Conservation (phyloP, 2,329 filamentous ascomycete species). For the Aspergillus sp. region DNA sequence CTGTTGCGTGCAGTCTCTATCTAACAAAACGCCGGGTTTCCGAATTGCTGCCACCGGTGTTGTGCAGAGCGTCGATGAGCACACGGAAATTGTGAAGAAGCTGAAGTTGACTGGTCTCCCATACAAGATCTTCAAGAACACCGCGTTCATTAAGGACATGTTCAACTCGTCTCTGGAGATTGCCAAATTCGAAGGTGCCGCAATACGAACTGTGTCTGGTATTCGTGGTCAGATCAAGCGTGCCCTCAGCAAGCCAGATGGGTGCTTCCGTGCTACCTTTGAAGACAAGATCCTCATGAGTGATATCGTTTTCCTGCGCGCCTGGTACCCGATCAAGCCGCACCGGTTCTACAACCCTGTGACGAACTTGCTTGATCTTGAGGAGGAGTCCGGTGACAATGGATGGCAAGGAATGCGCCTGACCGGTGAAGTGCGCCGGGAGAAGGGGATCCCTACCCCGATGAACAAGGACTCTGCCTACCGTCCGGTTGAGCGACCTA, state of each 20-base stretch:
- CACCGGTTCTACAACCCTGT: conserved; percentile 97
- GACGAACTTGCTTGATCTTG: conserved; percentile 75
- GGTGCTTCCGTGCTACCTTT: conserved; percentile 93
- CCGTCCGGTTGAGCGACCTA: conserved; percentile 57
- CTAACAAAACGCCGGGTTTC: conserved; percentile 81
- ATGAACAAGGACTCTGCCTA: conserved; percentile 82
- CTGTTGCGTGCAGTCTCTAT: conserved; percentile 87
- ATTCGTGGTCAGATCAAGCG: conserved; percentile 96
- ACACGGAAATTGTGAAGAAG: conserved; percentile 98
- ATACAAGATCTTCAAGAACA: conserved; percentile 99
- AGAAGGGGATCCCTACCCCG: conserved; percentile 71
- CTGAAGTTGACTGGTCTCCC: conserved; percentile 91
- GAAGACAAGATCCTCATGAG: conserved; percentile 97
- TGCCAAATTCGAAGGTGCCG: conserved; percentile 95
- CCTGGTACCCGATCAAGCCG: conserved; percentile 95
- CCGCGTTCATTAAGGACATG: conserved; percentile 98
- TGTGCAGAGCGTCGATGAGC: conserved; percentile 90
- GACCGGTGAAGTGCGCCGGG: conserved; percentile 84
- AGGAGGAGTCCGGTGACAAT: conserved; percentile 28
- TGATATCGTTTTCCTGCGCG: conserved; percentile 92
- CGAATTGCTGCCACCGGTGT: conserved; percentile 92
- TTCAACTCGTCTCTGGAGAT: conserved; percentile 91
- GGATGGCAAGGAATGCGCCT: conserved; percentile 89
- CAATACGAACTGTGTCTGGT: conserved; percentile 93
- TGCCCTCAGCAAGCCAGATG: conserved; percentile 87